Percentiles rank a stretch among this genome's conserved stretches.
Evolutionary conservation across 108 stramenopile species (phyloP).

Genomic region (Poteriospumella lacustris): DNA sequence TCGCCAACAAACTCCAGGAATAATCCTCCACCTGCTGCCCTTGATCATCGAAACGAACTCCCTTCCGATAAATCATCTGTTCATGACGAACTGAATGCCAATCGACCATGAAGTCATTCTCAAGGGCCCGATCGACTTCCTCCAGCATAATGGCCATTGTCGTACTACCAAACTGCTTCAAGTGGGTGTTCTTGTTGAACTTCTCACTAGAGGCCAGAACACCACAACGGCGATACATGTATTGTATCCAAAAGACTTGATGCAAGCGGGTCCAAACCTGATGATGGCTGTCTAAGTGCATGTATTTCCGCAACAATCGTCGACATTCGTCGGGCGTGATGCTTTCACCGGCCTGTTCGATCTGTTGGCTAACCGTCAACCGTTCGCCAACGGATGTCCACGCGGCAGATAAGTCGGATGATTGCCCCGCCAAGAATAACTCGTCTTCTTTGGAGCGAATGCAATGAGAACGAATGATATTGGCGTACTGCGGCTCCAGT

Average conservation of each 20-base stretch:
- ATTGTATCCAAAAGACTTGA: neutral
- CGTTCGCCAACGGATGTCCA: neutral
- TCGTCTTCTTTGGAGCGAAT: neutral
- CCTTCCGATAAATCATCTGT: neutral
- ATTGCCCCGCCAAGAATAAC: neutral
- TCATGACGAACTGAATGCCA: neutral
- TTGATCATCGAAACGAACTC: neutral
- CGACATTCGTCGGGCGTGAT: neutral
- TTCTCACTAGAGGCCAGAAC: neutral
- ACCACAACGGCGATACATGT: neutral
- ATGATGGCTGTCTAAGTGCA: neutral
- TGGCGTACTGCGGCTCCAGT: neutral
- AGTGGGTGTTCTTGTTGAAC: neutral
- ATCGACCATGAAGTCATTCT: neutral
- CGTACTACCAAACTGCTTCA: neutral
- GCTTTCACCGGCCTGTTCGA: neutral
- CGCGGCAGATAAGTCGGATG: neutral
- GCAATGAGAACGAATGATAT: neutral
- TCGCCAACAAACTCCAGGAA: neutral
- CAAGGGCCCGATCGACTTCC: constrained; percentile 10
- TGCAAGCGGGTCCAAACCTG: neutral
- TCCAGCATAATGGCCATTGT: constrained; percentile 19
- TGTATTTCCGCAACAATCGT: constrained; percentile 3
- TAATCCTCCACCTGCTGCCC: neutral
- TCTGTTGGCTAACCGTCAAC: constrained; percentile 12